Percentiles rank a stretch among this genome's conserved stretches.
These are phyloP conservation scores for Stephanodiscus triporus DNA, from an alignment of 108 stramenopile species.

Conservation along the genomic window DNA sequence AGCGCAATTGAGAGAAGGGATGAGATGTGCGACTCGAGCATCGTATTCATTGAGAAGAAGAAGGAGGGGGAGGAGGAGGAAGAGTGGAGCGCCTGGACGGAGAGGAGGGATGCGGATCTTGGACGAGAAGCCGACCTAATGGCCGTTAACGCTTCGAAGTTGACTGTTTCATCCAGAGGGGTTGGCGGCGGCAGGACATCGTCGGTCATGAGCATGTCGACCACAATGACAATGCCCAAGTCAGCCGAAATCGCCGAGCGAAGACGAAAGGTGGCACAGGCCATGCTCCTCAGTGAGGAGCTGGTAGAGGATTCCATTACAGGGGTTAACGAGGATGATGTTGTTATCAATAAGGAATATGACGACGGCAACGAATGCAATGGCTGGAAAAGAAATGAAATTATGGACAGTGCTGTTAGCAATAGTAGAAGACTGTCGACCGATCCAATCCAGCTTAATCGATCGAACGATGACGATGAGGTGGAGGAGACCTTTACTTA, in stretches of 20 bases:
- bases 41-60: background rate
- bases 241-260: conserved; percentile 40
- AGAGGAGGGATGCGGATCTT: conserved; percentile 1
- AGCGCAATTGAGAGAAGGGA: background rate
- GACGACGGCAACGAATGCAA: background rate
- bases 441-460: conserved; percentile 4
- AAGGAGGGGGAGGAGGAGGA: background rate
- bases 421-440: background rate
- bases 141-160: no score
- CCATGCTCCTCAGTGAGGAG: conserved; percentile 48
- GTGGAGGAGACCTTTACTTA: background rate
- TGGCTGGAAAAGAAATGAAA: background rate
- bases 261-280: conserved; percentile 42
- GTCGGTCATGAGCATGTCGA: background rate
- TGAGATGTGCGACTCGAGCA: background rate
- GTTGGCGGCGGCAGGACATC: background rate
- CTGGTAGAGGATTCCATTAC: conserved; percentile 46
- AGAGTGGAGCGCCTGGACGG: background rate
- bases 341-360: background rate
- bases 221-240: conserved; percentile 1
- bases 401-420: background rate
- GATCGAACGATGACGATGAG: background rate
- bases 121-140: background rate
- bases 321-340: background rate
- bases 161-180: background rate